Evolutionary conservation across 768 basidiomycete genomes (phyloP).

Genomic region (Tulasnella sp.): DNA sequence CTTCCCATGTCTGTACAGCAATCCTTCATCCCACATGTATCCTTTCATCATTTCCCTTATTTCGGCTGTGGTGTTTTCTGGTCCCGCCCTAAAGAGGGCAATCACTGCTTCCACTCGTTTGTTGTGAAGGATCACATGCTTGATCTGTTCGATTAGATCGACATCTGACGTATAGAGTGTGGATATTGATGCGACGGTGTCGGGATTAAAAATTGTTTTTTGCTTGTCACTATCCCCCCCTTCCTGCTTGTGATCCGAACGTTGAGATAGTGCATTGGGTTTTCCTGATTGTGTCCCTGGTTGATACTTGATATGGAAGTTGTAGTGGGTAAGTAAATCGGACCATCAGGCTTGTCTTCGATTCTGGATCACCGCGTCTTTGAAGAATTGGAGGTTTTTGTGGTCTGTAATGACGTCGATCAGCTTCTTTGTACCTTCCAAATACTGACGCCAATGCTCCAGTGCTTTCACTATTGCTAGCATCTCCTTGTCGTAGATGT

Average conservation of each 20-base stretch:
- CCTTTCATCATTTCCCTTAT: not conserved
- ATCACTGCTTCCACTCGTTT: not conserved
- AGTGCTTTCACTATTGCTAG: constrained; percentile 21
- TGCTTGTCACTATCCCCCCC: constrained; percentile 2
- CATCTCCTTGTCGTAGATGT: constrained; percentile 26
- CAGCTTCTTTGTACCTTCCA: constrained; percentile 11
- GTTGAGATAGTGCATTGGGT: not conserved
- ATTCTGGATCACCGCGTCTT: constrained; percentile 11
- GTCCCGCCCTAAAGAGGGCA: no score
- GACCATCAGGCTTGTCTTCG: constrained; percentile 21
- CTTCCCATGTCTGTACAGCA: not conserved
- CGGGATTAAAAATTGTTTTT: not conserved
- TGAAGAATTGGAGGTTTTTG: constrained; percentile 20
- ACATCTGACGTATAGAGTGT: not conserved
- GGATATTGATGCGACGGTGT: not conserved
- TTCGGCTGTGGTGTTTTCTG: not conserved
- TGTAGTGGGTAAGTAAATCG: constrained; percentile 14
- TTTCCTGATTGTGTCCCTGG: constrained; percentile 9
- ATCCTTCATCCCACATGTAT: not conserved
- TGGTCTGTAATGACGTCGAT: constrained; percentile 18
- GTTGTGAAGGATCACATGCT: no score
- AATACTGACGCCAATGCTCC: constrained; percentile 14
- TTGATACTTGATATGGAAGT: constrained; percentile 16
- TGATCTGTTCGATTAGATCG: not conserved
- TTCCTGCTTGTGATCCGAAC: not conserved